These are phyloP conservation scores for Diplosphaera chodatii DNA, from an alignment of 139 green algal genomes.

Conservation along the genomic window DNA sequence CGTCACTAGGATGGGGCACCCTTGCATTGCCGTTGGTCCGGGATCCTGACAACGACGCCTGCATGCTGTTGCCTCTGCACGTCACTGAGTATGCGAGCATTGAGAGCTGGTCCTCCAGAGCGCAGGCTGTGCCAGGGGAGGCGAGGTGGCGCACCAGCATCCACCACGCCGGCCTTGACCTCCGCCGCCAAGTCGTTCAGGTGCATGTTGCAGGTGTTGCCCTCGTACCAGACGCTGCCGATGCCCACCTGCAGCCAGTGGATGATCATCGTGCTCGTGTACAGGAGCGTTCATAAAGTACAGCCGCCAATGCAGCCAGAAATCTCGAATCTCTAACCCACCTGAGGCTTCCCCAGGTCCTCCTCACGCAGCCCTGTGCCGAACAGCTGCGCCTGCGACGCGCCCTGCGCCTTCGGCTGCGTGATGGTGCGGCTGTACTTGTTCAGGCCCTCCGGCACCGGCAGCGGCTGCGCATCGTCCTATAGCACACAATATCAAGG, in stretches of 20 bases:
- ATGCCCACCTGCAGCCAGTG: conserved; percentile 72
- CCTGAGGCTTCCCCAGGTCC: conserved; percentile 96
- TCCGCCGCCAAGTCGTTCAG: conserved; percentile 86
- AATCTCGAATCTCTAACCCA: conserved; percentile 18
- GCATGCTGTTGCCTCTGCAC: too few relatives aligned
- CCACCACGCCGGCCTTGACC: conserved; percentile 87
- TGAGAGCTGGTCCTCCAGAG: too few relatives aligned
- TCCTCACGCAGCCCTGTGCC: conserved; percentile 84
- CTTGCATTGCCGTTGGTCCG: too few relatives aligned
- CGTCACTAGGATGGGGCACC: too few relatives aligned
- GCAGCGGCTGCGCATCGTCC: not conserved
- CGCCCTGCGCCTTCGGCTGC: conserved; percentile 94
- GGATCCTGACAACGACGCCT: too few relatives aligned
- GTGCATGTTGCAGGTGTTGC: conserved; percentile 99
- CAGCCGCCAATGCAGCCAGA: too few relatives aligned
- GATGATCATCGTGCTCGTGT: too few relatives aligned
- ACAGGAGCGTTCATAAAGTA: too few relatives aligned
- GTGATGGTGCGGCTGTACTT: conserved; percentile 91
- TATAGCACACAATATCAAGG: too few relatives aligned
- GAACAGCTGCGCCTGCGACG: conserved; percentile 97
- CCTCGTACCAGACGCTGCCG: conserved; percentile 95
- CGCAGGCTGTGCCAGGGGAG: too few relatives aligned
- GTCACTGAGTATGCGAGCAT: too few relatives aligned
- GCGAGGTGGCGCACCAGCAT: conserved; percentile 38
- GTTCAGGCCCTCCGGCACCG: conserved; percentile 67